Conservation (phyloP, 305 asterid species). For the Fraxinus nigra region DNA sequence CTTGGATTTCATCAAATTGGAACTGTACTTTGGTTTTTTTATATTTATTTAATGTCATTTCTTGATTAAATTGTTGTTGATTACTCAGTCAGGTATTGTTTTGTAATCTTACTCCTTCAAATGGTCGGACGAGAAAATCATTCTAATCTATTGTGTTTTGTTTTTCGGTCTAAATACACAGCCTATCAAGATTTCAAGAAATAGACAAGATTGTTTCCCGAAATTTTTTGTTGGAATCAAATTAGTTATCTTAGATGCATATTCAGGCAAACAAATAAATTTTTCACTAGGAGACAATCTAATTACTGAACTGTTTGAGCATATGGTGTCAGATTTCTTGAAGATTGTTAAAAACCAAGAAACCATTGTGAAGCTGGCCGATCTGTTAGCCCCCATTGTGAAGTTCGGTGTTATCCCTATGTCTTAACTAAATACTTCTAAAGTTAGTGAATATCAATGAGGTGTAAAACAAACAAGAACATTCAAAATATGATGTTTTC, state of each 20-base stretch:
- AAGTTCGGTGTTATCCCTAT: neutral
- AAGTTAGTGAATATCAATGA: slow-evolving; percentile 7
- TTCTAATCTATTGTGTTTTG: neutral
- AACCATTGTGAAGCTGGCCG: neutral
- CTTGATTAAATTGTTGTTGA: neutral
- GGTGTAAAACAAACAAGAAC: neutral
- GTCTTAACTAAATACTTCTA: neutral
- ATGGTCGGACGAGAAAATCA: neutral
- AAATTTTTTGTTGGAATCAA: neutral
- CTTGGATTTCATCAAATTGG: neutral
- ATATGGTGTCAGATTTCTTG: neutral
- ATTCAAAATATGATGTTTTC: neutral
- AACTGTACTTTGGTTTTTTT: neutral
- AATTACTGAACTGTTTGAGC: neutral
- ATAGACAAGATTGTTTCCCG: neutral
- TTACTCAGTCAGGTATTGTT: neutral
- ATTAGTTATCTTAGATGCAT: neutral
- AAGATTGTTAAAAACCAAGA: neutral
- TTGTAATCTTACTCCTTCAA: neutral
- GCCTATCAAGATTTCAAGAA: neutral
- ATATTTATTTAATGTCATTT: neutral
- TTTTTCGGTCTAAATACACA: neutral
- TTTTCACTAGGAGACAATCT: neutral
- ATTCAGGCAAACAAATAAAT: neutral
- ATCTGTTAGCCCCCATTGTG: neutral